A percentile compares a stretch with the other conserved stretches of the same genome.
These are phyloP conservation scores for Leishmania mexicana DNA, from an alignment of 208 protist species.

Conservation along the genomic window DNA sequence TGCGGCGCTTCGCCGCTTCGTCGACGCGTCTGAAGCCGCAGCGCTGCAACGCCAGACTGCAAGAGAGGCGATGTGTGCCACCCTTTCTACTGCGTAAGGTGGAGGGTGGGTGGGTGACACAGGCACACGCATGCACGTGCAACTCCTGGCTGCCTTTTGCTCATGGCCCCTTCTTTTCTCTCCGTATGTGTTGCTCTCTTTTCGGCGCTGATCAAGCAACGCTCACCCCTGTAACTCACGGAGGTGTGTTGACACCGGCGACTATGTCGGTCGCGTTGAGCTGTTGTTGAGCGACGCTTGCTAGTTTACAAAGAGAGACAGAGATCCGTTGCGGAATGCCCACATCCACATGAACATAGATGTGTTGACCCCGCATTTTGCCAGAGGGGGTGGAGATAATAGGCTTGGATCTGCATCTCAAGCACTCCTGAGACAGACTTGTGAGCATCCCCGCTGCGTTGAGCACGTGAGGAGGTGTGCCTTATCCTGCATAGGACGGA, in stretches of 20 bases:
- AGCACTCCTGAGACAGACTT: neutral
- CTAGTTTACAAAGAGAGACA: neutral
- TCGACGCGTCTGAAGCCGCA: conserved; percentile 46
- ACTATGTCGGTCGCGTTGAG: neutral
- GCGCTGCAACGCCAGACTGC: conserved; percentile 34
- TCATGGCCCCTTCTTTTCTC: neutral
- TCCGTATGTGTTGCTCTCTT: neutral
- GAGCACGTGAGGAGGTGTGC: neutral
- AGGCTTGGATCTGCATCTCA: neutral
- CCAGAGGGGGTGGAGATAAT: neutral
- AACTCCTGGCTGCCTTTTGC: neutral
- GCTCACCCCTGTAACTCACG: neutral
- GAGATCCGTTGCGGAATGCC: neutral
- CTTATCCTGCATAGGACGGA: neutral
- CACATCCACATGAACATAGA: neutral
- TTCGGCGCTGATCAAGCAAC: neutral
- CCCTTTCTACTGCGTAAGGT: conserved; percentile 11
- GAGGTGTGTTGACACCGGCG: neutral
- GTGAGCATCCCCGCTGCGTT: neutral
- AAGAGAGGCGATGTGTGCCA: conserved; percentile 22
- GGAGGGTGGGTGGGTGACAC: neutral
- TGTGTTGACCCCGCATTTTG: neutral
- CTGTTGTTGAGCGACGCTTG: neutral
- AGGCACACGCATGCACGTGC: neutral
- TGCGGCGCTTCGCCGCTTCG: conserved; percentile 54